Evolutionary conservation across 495 filamentous ascomycete genomes (phyloP).

Genomic region (Penicillium lividum): DNA sequence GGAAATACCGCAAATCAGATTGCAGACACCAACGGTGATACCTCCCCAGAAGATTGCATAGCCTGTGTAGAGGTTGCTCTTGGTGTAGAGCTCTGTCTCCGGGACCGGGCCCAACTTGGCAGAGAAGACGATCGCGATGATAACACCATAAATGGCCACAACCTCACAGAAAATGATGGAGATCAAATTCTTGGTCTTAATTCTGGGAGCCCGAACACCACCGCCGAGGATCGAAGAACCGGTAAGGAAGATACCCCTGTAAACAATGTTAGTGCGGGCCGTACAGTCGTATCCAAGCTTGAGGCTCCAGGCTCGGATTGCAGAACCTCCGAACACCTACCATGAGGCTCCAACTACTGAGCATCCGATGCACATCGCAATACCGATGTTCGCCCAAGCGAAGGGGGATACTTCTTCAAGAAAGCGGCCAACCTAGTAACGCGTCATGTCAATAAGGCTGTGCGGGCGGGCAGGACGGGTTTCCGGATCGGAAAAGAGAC

Average conservation of each 20-base stretch:
- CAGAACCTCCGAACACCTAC: conserved; percentile 54
- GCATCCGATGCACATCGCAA: conserved; percentile 90
- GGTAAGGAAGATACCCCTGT: conserved; percentile 97
- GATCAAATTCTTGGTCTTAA: conserved; percentile 98
- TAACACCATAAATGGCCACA: conserved; percentile 99
- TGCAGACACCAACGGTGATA: conserved; percentile 90
- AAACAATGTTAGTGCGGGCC: conserved; percentile 29
- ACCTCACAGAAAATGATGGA: conserved; percentile 99
- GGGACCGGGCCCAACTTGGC: conserved; percentile 68
- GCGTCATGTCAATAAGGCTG: conserved; percentile 25
- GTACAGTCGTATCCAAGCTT: not conserved
- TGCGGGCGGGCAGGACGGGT: not conserved
- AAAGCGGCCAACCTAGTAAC: conserved; percentile 80
- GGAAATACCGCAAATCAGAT: conserved; percentile 92
- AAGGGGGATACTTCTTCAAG: conserved; percentile 93
- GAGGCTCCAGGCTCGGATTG: not conserved
- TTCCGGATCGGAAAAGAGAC: conserved; percentile 22
- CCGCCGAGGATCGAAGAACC: conserved; percentile 98
- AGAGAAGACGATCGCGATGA: conserved; percentile 98
- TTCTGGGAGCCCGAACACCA: conserved; percentile 92
- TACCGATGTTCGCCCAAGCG: conserved; percentile 88
- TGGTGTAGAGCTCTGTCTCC: conserved; percentile 56
- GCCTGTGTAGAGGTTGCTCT: conserved; percentile 86
- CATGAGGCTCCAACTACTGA: conserved; percentile 97
- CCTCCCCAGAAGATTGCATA: conserved; percentile 96